A percentile compares a stretch with the other conserved stretches of the same genome.
These are phyloP conservation scores for Westerdykella aurantiaca DNA, from an alignment of 2,329 filamentous ascomycete genomes.

Conservation along the genomic window DNA sequence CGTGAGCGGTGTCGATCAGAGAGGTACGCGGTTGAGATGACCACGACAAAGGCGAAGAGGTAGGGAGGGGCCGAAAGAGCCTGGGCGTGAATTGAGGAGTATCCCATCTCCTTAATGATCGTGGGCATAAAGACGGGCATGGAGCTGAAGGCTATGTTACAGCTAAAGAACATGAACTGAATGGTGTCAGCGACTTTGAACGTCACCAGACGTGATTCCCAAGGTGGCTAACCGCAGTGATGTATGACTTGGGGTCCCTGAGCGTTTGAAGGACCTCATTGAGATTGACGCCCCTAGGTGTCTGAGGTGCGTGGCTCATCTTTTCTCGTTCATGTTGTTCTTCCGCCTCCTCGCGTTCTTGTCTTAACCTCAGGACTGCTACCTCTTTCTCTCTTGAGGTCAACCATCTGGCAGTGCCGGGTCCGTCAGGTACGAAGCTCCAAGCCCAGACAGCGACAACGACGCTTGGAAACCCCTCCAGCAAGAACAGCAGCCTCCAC, in stretches of 20 bases:
- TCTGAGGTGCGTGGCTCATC: constrained; percentile 1
- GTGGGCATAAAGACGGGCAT: constrained; percentile 84
- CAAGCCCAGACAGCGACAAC: constrained; percentile 68
- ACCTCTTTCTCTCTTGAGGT: constrained; percentile 51
- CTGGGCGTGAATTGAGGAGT: constrained; percentile 62
- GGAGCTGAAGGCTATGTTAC: constrained; percentile 82
- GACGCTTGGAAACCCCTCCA: constrained; percentile 81
- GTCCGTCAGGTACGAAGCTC: constrained; percentile 70
- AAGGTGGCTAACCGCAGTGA: constrained; percentile 54
- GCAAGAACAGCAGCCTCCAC: constrained; percentile 78
- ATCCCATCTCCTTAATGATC: constrained; percentile 71
- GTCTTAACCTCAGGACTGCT: constrained; percentile 61
- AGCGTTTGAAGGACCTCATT: constrained; percentile 56
- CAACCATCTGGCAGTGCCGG: constrained; percentile 44
- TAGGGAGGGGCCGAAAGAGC: constrained; percentile 78
- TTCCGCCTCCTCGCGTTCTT: constrained; percentile 40
- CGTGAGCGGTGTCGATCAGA: constrained; percentile 64
- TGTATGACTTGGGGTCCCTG: constrained; percentile 63
- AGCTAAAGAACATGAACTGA: constrained; percentile 71
- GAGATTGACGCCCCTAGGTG: constrained; percentile 43
- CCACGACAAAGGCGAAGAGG: constrained; percentile 64
- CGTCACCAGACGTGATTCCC: background rate
- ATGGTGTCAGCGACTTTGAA: background rate
- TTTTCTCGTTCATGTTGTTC: constrained; percentile 18
- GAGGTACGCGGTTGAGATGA: constrained; percentile 64